Conservation (phyloP, 352 stramenopile species). For the Pythium insidiosum region DNA sequence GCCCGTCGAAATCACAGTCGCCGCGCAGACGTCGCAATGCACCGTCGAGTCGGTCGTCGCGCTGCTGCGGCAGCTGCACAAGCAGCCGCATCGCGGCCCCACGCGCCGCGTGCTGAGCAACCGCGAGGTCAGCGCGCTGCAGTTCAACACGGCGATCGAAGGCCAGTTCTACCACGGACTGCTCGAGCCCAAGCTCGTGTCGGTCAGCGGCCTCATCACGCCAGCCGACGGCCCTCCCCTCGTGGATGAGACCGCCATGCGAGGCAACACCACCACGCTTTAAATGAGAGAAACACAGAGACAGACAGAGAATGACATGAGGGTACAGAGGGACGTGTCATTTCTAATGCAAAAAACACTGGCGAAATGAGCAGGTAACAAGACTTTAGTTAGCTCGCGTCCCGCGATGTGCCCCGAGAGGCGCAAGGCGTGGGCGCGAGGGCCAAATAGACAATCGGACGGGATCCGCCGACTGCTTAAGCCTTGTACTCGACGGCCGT, state of each 20-base stretch:
- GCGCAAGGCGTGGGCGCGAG: no score
- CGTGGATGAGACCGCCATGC: conserved; percentile 14
- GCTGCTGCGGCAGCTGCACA: conserved; percentile 45
- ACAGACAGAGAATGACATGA: no score
- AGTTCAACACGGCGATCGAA: conserved; percentile 53
- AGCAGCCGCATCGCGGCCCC: conserved; percentile 50
- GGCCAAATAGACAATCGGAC: no score
- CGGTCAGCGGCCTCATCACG: conserved; percentile 35
- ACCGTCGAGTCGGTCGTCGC: conserved; percentile 33
- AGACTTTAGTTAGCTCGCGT: no score
- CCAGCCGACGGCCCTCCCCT: conserved; percentile 28
- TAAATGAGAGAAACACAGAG: conserved; percentile 3
- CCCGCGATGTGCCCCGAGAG: no score
- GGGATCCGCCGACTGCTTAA: no score
- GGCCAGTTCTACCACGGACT: conserved; percentile 58
- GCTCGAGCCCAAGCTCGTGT: conserved; percentile 32
- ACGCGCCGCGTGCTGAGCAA: conserved; percentile 48
- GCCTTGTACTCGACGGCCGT: conserved; percentile 30
- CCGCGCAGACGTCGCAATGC: conserved; percentile 22
- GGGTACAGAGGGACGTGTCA: no score
- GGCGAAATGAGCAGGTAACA: no score
- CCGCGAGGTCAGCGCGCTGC: conserved; percentile 46
- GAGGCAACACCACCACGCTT: conserved; percentile 25
- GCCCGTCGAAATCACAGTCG: conserved; percentile 48
- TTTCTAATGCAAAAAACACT: no score